These are phyloP conservation scores for Fusarium sp. DNA, from an alignment of 2,329 filamentous ascomycete species.

Conservation along the genomic window DNA sequence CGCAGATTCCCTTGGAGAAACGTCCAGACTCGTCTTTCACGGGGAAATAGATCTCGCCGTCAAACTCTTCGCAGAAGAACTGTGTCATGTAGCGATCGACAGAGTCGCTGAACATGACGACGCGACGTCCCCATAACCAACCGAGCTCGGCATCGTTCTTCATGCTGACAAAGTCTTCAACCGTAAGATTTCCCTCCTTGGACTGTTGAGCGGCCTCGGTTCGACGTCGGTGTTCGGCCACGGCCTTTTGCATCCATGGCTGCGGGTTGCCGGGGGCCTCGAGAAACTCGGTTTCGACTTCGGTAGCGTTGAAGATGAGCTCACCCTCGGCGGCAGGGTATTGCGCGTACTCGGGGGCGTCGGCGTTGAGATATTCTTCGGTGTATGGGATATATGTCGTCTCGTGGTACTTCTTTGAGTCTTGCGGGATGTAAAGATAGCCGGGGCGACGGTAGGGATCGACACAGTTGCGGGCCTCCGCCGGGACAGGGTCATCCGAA, in stretches of 20 bases:
- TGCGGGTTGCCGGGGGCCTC: slow-evolving; percentile 18
- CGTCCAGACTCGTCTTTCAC: slow-evolving; percentile 12
- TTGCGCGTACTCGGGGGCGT: slow-evolving; percentile 55
- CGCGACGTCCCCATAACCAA: slow-evolving; percentile 33
- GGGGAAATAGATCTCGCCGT: slow-evolving; percentile 9
- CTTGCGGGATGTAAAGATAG: slow-evolving; percentile 61
- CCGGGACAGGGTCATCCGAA: neutral
- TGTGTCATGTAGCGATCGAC: slow-evolving; percentile 33
- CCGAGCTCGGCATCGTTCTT: slow-evolving; percentile 19
- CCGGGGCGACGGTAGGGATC: slow-evolving; percentile 57
- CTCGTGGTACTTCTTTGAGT: slow-evolving; percentile 68
- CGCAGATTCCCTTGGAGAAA: slow-evolving; percentile 20
- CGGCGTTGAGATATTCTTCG: slow-evolving; percentile 65
- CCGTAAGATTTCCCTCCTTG: neutral
- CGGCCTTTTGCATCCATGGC: slow-evolving; percentile 33
- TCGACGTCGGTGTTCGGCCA: slow-evolving; percentile 24
- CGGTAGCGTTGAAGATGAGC: slow-evolving; percentile 75
- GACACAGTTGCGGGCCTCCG: slow-evolving; percentile 20
- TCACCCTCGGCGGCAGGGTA: slow-evolving; percentile 46
- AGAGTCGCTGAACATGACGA: slow-evolving; percentile 32
- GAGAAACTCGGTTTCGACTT: slow-evolving; percentile 38
- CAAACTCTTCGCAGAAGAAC: slow-evolving; percentile 32
- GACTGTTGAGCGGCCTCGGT: neutral
- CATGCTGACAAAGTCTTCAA: slow-evolving; percentile 19
- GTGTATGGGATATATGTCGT: slow-evolving; percentile 45